Evolutionary conservation across 73 alveolate species (phyloP).

Genomic region (Tetrahymena malaccensis): DNA sequence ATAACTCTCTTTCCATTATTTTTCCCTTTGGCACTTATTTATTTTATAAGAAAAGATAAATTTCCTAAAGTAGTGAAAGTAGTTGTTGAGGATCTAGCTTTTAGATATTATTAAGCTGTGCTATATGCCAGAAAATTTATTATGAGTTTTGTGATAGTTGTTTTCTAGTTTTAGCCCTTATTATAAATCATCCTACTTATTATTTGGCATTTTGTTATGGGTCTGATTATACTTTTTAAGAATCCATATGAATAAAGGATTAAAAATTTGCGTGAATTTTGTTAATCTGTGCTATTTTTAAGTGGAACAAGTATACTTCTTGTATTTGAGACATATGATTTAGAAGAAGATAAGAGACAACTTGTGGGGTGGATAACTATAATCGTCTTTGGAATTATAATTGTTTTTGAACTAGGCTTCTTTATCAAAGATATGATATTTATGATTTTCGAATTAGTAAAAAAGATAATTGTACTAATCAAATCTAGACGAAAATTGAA

Average conservation of each 20-base stretch:
- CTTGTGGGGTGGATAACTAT: background rate
- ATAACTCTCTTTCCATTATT: background rate
- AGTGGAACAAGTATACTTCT: background rate
- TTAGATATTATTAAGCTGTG: background rate
- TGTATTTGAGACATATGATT: background rate
- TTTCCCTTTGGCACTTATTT: background rate
- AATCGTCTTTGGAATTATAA: background rate
- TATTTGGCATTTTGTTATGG: background rate
- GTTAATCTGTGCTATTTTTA: background rate
- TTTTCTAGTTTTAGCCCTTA: background rate
- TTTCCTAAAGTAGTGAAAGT: background rate
- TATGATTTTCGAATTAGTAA: background rate
- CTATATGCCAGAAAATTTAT: background rate
- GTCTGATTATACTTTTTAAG: background rate
- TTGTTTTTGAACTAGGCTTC: background rate
- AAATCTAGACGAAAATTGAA: background rate
- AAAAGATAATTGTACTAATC: background rate
- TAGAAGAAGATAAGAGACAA: background rate
- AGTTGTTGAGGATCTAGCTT: background rate
- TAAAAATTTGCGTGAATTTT: background rate
- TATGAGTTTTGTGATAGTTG: background rate
- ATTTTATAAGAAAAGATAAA: background rate
- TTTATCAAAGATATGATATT: background rate
- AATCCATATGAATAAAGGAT: background rate
- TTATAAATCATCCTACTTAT: background rate